phyloP scores from a whole-genome alignment of 352 stramenopile genomes.

The Phytophthora litchii region DNA sequence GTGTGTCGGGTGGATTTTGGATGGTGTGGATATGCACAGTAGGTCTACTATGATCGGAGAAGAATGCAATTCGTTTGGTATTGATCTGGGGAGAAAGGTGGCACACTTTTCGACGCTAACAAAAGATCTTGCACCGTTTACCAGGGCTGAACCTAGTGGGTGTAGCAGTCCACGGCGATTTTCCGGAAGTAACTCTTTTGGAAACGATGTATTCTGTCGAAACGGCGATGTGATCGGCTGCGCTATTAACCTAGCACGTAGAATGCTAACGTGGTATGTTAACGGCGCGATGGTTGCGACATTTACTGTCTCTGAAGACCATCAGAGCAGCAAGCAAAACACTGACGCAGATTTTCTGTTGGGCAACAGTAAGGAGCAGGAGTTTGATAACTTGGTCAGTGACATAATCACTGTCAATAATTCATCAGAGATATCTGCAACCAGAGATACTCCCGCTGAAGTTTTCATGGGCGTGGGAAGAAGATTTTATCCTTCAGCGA shows the following conservation, averaged over 20 bases:
- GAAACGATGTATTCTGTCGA: slow-evolving; percentile 53
- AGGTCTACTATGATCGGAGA: slow-evolving; percentile 50
- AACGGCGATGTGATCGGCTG: slow-evolving; percentile 68
- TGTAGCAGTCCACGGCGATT: slow-evolving; percentile 44
- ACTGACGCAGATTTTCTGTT: slow-evolving; percentile 6
- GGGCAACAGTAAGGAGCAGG: slow-evolving; percentile 13
- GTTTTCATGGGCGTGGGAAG: neutral
- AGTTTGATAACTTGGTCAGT: slow-evolving; percentile 53
- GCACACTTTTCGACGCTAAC: slow-evolving; percentile 36
- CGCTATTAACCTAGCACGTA: slow-evolving; percentile 32
- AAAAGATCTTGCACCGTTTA: slow-evolving; percentile 27
- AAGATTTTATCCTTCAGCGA: slow-evolving; percentile 40
- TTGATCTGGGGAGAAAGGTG: slow-evolving; percentile 48
- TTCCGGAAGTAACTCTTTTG: slow-evolving; percentile 33
- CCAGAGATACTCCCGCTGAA: neutral
- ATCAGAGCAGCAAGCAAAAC: neutral
- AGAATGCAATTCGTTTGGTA: slow-evolving; percentile 39
- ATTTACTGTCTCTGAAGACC: neutral
- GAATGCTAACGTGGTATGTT: slow-evolving; percentile 61
- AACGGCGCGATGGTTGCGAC: slow-evolving; percentile 53
- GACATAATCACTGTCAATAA: slow-evolving; percentile 46
- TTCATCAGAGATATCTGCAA: neutral
- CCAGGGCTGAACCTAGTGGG: slow-evolving; percentile 14
- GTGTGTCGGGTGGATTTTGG: slow-evolving; percentile 57
- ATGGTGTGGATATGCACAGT: slow-evolving; percentile 10